phyloP scores from a whole-genome alignment of 2,329 filamentous ascomycete species.

The Myriosclerotinia curreyana region DNA sequence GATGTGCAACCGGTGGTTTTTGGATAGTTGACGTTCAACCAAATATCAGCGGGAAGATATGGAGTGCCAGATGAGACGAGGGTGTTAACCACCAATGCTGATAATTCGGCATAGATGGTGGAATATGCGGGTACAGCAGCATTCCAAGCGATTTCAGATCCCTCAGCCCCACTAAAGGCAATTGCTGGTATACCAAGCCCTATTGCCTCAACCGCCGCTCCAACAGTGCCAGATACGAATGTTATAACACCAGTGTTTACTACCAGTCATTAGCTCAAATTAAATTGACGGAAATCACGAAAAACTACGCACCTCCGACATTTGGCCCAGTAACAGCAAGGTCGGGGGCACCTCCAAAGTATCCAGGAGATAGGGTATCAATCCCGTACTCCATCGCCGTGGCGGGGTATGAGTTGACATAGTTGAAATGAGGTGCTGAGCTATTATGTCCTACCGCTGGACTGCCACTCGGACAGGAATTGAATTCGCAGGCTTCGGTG shows the following conservation, averaged over 20 bases:
- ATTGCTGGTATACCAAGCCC: not conserved
- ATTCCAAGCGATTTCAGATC: conserved; percentile 5
- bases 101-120: conserved; percentile 11
- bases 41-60: not conserved
- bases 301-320: conserved; percentile 4
- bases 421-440: conserved; percentile 16
- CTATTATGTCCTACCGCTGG: conserved; percentile 7
- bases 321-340: conserved; percentile 15
- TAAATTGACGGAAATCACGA: not conserved
- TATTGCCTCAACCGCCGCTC: conserved; percentile 11
- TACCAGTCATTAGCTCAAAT: not conserved
- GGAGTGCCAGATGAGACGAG: conserved; percentile 7
- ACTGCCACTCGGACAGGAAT: conserved; percentile 17
- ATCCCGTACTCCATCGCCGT: conserved; percentile 8
- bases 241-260: conserved; percentile 16
- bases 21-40: conserved; percentile 7
- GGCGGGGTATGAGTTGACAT: conserved; percentile 12
- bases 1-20: not conserved
- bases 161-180: conserved; percentile 16
- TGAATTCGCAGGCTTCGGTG: not conserved
- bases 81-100: not conserved
- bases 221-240: conserved; percentile 7
- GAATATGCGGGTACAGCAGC: conserved; percentile 2
- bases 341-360: conserved; percentile 11
- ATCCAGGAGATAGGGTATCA: not conserved